Percentiles rank a stretch among this genome's conserved stretches.
Evolutionary conservation across 768 basidiomycete species (phyloP).

Genomic region (Psilocybe tampanensis): DNA sequence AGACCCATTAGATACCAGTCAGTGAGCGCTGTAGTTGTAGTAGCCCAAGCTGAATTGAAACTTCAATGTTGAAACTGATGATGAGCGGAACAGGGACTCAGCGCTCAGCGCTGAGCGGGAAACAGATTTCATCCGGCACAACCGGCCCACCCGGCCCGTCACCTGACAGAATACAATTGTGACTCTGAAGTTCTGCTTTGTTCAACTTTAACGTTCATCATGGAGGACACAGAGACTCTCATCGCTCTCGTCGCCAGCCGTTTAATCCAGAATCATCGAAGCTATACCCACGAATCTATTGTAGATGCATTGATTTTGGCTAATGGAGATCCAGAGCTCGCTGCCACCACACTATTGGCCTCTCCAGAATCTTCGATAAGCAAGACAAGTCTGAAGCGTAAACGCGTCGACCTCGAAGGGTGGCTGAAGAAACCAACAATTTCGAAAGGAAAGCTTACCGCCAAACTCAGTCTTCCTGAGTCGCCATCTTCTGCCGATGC

Average conservation of each 20-base stretch:
- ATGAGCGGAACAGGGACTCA: no score
- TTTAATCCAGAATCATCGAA: conserved; percentile 32
- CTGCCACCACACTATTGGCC: conserved; percentile 43
- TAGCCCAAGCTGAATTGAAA: no score
- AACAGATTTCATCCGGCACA: no score
- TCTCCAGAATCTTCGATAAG: background rate
- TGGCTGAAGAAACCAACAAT: conserved; percentile 52
- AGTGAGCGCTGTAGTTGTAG: no score
- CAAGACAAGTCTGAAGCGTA: conserved; percentile 42
- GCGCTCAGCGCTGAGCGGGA: no score
- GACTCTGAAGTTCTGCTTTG: no score
- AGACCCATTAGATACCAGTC: no score
- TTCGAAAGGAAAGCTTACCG: conserved; percentile 10
- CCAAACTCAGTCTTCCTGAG: background rate
- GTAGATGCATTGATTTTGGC: conserved; percentile 60
- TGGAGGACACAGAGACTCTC: conserved; percentile 57
- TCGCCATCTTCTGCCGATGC: background rate
- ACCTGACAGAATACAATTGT: no score
- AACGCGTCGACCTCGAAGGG: conserved; percentile 46
- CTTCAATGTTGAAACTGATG: no score
- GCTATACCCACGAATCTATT: conserved; percentile 40
- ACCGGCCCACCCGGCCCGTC: no score
- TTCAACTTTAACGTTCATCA: background rate
- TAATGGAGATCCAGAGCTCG: conserved; percentile 57
- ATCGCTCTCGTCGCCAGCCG: conserved; percentile 70